These are phyloP conservation scores for Trebouxia sp. DNA, from an alignment of 139 green algal species.

Conservation along the genomic window DNA sequence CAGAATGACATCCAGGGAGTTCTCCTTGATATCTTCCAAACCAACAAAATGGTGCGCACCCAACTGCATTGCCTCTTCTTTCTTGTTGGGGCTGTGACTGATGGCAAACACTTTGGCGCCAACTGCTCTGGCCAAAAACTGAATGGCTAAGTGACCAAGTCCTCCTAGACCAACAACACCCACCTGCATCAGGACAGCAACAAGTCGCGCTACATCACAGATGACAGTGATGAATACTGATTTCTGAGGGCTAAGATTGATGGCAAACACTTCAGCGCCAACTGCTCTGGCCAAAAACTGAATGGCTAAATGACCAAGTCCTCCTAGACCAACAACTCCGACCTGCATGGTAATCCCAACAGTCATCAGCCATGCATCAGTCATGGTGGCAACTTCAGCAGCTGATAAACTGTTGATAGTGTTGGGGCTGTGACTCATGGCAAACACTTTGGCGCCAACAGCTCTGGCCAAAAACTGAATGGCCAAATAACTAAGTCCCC, in stretches of 20 bases:
- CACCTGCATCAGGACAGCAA: constrained; percentile 29
- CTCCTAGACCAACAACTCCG: constrained; percentile 54
- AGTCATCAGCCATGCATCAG: too few relatives aligned
- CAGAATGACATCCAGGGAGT: constrained; percentile 26
- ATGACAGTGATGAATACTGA: too few relatives aligned
- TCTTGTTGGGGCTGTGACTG: constrained; percentile 38
- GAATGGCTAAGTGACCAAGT: constrained; percentile 56
- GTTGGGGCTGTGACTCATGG: constrained; percentile 39
- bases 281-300: constrained; percentile 39
- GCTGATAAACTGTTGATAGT: too few relatives aligned
- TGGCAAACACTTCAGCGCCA: constrained; percentile 48
- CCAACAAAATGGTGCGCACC: constrained; percentile 38
- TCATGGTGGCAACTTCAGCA: too few relatives aligned
- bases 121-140: constrained; percentile 37
- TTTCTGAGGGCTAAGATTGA: constrained; percentile 43
- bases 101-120: constrained; percentile 52
- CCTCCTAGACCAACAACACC: constrained; percentile 56
- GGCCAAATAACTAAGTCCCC: constrained; percentile 56
- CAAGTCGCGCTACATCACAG: too few relatives aligned
- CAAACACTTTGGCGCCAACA: constrained; percentile 44
- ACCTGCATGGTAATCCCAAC: constrained; percentile 28
- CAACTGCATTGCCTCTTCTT: constrained; percentile 44
- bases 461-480: constrained; percentile 43
- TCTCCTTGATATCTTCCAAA: constrained; percentile 1
- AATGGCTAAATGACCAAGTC: constrained; percentile 56